phyloP scores from a whole-genome alignment of 306 rosid species.

The Myrica gale region DNA sequence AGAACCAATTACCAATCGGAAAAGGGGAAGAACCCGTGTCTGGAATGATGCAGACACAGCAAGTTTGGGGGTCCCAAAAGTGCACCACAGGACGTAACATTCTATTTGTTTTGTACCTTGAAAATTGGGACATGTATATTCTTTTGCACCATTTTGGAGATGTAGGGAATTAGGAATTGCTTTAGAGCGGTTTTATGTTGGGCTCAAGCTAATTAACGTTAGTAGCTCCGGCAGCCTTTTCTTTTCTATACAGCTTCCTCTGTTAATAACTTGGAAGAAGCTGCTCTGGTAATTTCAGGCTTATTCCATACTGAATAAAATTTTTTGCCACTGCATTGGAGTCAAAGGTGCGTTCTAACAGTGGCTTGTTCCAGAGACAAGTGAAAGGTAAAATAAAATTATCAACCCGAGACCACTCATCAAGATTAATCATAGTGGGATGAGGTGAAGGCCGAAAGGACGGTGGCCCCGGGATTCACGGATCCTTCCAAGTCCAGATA shows the following conservation, averaged over 20 bases:
- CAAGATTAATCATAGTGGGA: too few species aligned
- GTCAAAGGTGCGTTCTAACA: too few species aligned
- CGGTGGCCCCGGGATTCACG: too few species aligned
- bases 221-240: neutral
- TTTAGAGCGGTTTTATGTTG: neutral
- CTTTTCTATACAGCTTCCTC: neutral
- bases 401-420: too few species aligned
- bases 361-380: too few species aligned
- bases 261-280: neutral
- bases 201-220: too few species aligned
- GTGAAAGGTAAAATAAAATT: too few species aligned
- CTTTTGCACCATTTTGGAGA: too few species aligned
- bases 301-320: neutral
- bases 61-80: constrained; percentile 23
- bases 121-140: too few species aligned
- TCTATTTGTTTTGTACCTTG: too few species aligned
- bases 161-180: neutral
- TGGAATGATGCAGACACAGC: constrained; percentile 43
- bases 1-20: constrained; percentile 7
- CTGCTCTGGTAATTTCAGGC: neutral
- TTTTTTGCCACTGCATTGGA: neutral
- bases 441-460: too few species aligned
- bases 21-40: constrained; percentile 15
- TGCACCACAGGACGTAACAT: constrained; percentile 2
- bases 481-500: too few species aligned